Evolutionary conservation across 1,284 basidiomycete genomes (phyloP).

Genomic region (Microbotryum intermedium): DNA sequence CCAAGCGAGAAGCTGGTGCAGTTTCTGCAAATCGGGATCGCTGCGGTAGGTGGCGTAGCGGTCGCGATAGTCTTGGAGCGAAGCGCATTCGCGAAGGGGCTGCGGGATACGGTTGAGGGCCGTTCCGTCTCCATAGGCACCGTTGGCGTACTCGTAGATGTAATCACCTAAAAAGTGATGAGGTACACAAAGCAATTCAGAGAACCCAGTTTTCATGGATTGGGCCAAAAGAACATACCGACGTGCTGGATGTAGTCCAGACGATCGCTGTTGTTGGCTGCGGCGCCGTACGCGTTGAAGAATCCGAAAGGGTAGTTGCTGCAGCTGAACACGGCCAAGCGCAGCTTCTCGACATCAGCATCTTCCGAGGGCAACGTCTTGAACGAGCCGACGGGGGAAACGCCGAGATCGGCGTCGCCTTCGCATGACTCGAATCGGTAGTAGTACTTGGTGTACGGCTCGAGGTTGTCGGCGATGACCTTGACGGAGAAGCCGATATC

Average conservation of each 20-base stretch:
- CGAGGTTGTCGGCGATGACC: constrained; percentile 51
- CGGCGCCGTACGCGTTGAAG: constrained; percentile 60
- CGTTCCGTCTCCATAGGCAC: constrained; percentile 38
- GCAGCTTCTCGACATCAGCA: constrained; percentile 47
- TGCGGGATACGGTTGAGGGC: constrained; percentile 34
- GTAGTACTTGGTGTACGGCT: constrained; percentile 53
- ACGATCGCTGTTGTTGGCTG: constrained; percentile 48
- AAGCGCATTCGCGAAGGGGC: constrained; percentile 51
- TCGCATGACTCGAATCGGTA: constrained; percentile 56
- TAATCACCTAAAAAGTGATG: constrained; percentile 19
- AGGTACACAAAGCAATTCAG: not conserved
- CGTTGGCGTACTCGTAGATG: constrained; percentile 34
- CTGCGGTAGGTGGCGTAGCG: constrained; percentile 55
- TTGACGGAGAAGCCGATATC: constrained; percentile 61
- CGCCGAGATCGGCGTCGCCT: constrained; percentile 33
- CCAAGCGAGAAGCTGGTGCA: constrained; percentile 52
- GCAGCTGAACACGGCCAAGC: constrained; percentile 39
- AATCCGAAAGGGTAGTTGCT: constrained; percentile 45
- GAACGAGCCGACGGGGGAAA: constrained; percentile 46
- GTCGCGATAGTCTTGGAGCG: constrained; percentile 55
- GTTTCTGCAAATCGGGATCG: constrained; percentile 47
- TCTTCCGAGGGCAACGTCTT: constrained; percentile 40
- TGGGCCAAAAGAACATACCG: constrained; percentile 46
- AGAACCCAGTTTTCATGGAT: not conserved
- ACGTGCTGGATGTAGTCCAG: constrained; percentile 57